A percentile compares a stretch with the other conserved stretches of the same genome.
phyloP scores from a whole-genome alignment of 352 stramenopile genomes.

The Phytophthora cactorum region DNA sequence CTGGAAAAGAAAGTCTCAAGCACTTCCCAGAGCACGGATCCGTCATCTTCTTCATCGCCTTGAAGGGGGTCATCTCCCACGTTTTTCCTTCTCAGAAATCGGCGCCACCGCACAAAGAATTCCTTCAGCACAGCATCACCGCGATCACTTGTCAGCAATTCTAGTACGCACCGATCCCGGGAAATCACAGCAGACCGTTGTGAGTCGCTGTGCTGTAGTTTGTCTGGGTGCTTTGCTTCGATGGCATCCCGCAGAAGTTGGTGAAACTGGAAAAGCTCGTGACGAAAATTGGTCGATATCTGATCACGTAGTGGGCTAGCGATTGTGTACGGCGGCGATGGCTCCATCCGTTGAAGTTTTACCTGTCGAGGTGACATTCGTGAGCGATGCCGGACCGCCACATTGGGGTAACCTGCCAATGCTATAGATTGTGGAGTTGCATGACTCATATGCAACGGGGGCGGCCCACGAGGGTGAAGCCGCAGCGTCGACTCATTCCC shows the following conservation, averaged over 20 bases:
- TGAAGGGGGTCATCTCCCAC: not conserved
- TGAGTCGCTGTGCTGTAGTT: constrained; percentile 10
- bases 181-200: constrained; percentile 11
- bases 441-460: constrained; percentile 25
- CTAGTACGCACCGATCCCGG: constrained; percentile 46
- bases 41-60: constrained; percentile 26
- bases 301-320: constrained; percentile 41
- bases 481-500: constrained; percentile 18
- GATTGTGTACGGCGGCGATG: constrained; percentile 23
- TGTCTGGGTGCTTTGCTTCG: constrained; percentile 6
- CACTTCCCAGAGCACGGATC: constrained; percentile 54
- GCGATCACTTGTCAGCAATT: constrained; percentile 74
- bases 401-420: constrained; percentile 25
- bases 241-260: constrained; percentile 62
- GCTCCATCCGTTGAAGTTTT: constrained; percentile 45
- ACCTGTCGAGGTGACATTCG: constrained; percentile 39
- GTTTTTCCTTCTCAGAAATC: constrained; percentile 14
- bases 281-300: constrained; percentile 48
- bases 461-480: constrained; percentile 30
- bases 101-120: constrained; percentile 66
- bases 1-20: constrained; percentile 73
- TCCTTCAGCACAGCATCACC: constrained; percentile 64
- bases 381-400: constrained; percentile 18
- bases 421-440: constrained; percentile 9
- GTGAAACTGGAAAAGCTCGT: constrained; percentile 77